Evolutionary conservation across 805 yeast species (phyloP), one percentile per base, ranked within the genome.

Genomic region (Candida xiaguanensis): DNA sequence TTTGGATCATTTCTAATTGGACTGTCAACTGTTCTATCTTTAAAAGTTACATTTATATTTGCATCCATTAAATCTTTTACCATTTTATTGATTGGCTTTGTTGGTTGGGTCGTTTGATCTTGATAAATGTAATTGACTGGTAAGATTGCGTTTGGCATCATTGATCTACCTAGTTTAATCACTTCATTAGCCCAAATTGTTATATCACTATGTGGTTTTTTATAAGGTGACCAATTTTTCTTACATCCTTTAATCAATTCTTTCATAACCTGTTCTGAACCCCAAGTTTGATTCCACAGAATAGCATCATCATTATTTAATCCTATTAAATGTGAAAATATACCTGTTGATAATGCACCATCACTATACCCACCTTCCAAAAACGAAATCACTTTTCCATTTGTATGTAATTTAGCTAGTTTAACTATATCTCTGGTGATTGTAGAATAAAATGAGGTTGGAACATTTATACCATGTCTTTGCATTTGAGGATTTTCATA

Each of bases 291-390:
- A 30, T 78, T 72, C 87, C 87, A 83, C 14, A 64, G 47, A 13
- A 58, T 45, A 11, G 51, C 56, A 24, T 62, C 67, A 38, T 65
- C 64, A 20, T 67, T 65, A 36, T 80, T 82, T 37, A 86, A 56
- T 0, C 95, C 95, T 27, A 82, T 75, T 39, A 86, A 61, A 55
- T 86, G 95, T 4, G 93, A 76, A 53, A 85, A 83, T 0, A 83
- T 79, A 9, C 95, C 95, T 1, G 93, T 82, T 1, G 81, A 61
- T 13, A 86, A 67, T 0, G 95, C 95, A 3, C 84, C 83, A 51
- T 85, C 89, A 0, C 93, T 82, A 55, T 86, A 86, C 1, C 95
- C 95, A 18, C 95, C 95, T 61, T 86, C 95, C 46, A 86, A 60
- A 16, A 86, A 58, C 1, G 95, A 84, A 0, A 86, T 47, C 0